Evolutionary conservation across 768 basidiomycete genomes (phyloP), one percentile per base, ranked within the genome.

Genomic region (Lactifluus echinatus): DNA sequence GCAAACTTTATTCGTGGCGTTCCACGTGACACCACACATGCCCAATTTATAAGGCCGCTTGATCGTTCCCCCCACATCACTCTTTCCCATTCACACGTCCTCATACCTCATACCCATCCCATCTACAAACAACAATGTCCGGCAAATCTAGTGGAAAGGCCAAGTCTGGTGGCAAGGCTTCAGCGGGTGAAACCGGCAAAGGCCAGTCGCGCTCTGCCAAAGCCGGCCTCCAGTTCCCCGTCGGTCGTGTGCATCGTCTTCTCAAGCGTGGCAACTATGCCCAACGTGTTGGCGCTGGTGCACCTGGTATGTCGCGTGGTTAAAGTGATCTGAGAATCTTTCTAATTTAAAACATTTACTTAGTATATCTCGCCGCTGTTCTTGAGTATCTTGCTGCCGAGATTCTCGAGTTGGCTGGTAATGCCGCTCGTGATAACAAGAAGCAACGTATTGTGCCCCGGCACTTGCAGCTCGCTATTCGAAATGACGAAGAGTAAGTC

Each of bases 391-490:
- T 94, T 59, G 83, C 91, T 39, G 93, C 93, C 45, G 93, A 95
- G 71, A 93, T 95, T 70, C 82, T 95, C 65, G 93, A 95, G 75
- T 76, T 95, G 43, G 92, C 93, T 59, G 93, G 93, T 36, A 89
- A 89, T 56, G 89, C 89, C 34, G 89, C 89, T 42, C 86, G 89
- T 56, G 89, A 88, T 73, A 91, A 91, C 79, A 91, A 90, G 79
- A 90, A 93, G 76, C 87, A 91, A 63, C 91, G 93, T 82, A 94
- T 95, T 67, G 89, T 94, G 26, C 93, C 93, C 45, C 87, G 93
- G 72, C 93, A 96, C 73, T 75, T 95, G 47, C 93, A 96, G 71
- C 83, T 95, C 62, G 93, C 93, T 61, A 93, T 96, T 73, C 83
- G 93, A 50, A 92, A 94, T 70, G 92, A 94, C 61, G 92, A 94